Evolutionary conservation across 2,329 filamentous ascomycete species (phyloP).

Genomic region (Aspergillus fumigatus): DNA sequence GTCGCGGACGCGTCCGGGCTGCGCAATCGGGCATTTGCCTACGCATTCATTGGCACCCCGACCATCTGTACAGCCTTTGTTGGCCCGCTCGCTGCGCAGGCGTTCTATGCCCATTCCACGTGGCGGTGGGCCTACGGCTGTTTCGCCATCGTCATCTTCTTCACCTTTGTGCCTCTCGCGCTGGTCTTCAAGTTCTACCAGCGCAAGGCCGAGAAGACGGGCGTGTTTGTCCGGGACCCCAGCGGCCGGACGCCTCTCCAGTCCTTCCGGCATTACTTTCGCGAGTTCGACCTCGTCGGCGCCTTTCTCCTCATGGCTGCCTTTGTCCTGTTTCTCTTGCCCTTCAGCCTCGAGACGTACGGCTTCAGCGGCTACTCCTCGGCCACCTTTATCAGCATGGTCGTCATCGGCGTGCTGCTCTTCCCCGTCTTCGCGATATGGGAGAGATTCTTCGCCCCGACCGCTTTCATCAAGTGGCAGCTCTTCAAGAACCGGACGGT

Average conservation of each 20-base stretch:
- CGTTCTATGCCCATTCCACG: conserved; percentile 45
- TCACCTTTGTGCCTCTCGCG: conserved; percentile 53
- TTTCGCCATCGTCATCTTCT: conserved; percentile 57
- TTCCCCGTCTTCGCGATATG: conserved; percentile 52
- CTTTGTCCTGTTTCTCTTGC: conserved; percentile 61
- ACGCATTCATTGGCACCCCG: conserved; percentile 56
- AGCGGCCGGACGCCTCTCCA: conserved; percentile 46
- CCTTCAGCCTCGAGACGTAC: conserved; percentile 53
- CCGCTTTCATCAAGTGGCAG: conserved; percentile 52
- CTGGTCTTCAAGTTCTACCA: conserved; percentile 53
- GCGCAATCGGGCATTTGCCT: conserved; percentile 57
- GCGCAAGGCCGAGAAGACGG: conserved; percentile 52
- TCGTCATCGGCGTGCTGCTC: conserved; percentile 51
- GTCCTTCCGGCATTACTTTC: conserved; percentile 50
- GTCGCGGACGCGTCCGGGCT: conserved; percentile 60
- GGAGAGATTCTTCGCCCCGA: conserved; percentile 50
- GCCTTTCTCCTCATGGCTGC: conserved; percentile 58
- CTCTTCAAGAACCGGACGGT: conserved; percentile 48
- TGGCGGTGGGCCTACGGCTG: conserved; percentile 62
- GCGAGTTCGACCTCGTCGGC: conserved; percentile 62
- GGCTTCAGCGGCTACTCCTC: conserved; percentile 40
- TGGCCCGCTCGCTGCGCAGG: conserved; percentile 49
- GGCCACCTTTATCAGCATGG: conserved; percentile 47
- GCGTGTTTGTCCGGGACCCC: conserved; percentile 44
- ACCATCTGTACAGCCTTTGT: conserved; percentile 59